Evolutionary conservation across 495 filamentous ascomycete genomes (phyloP), one percentile per base, ranked within the genome.

Genomic region (Sordaria brevicollis): DNA sequence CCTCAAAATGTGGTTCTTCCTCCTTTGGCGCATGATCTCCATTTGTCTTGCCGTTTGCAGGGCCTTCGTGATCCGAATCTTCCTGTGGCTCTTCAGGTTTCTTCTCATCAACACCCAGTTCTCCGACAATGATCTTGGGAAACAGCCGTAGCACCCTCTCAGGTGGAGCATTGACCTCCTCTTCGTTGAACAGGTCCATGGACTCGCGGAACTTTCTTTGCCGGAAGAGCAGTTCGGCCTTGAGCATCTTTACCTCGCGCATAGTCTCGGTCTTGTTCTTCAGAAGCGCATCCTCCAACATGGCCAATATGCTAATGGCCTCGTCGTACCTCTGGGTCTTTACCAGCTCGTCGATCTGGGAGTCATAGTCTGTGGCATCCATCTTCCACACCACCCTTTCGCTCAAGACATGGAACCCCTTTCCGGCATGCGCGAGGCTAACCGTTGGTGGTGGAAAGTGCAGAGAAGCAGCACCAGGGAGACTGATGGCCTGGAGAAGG

Each of bases 391-490:
- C 91, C 25, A 84, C 89, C 17, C 94, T 86, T 36, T 97, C 93
- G 73, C 93, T 97, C 7, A 89, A 85, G 19, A 97, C 93, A 67
- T 97, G 86, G 74, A 98, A 98, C 0, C 93, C 92, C 79, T 97
- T 98, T 0, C 93, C 95, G 0, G 93, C 93, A 79, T 98, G 95
- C 0, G 93, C 91, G 31, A 99, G 83, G 70, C 93, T 96, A 70
- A 93, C 91, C 54, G 92, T 97, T 2, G 96, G 93, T 69, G 95
- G 93, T 1, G 93, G 93, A n/a, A 98, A 94, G 75, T 97, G 93
- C 66, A 99, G 80, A 67, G 91, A 87, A 38, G 85, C 91, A 1
- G 95, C 95, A 8, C 87, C 89, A 1, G 92, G 90, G 19, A 99
- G 82, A 7, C 87, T 82, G 65, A 98, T 91, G 0, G 89, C 91